Base-by-base conservation (phyloP, 352 stramenopile species). In the Phytophthora ramorum region DNA sequence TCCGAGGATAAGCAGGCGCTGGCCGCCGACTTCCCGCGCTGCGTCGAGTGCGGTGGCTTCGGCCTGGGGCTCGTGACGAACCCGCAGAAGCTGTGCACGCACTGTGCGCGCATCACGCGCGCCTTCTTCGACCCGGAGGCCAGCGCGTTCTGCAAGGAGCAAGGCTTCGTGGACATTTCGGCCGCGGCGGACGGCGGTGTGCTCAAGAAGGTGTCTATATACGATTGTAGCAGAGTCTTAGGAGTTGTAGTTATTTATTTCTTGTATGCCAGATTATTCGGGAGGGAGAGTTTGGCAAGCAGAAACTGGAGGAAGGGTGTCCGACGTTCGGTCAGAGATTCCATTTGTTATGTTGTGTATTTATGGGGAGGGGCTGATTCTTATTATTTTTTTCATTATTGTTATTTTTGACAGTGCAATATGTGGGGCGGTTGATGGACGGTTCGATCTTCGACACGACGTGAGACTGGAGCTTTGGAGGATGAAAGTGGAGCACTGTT, bases 361-460 rank as follows among this genome's bases (percentile, higher is more conserved):
- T n/a, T n/a, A n/a, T n/a, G n/a, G n/a, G 22, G 22, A 3, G 22
- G 22, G 1, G 22, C 1, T 24, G 22, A 38, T 38, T n/a, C 8
- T 16, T 38, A 5, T 38, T 38, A 5, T 16, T 38, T 2, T 38
- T 38, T 46, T 26, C 20, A 19, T 43, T 41, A 41, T 41, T 19
- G 5, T 57, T 40, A 9, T 52, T 67, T 19, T 28, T 20, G 37
- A 30, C 45, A 89, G 85, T 96, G 48, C 87, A 96, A 66, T 96
- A 96, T 75, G 85, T 96, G 46, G 87, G 87, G 0, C 78, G 85
- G 6, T 65, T 94, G 10, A 71, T 89, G 63, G 87, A 96, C 53
- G 85, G 87, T 19, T 96, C 87, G 16, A 96, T 96, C 63, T 96
- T 96, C 55, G 87, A 96, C 65, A 96, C 87, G 14, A 91, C 84